phyloP scores from a whole-genome alignment of 2,329 filamentous ascomycete species.

The Cercospora sojina region DNA sequence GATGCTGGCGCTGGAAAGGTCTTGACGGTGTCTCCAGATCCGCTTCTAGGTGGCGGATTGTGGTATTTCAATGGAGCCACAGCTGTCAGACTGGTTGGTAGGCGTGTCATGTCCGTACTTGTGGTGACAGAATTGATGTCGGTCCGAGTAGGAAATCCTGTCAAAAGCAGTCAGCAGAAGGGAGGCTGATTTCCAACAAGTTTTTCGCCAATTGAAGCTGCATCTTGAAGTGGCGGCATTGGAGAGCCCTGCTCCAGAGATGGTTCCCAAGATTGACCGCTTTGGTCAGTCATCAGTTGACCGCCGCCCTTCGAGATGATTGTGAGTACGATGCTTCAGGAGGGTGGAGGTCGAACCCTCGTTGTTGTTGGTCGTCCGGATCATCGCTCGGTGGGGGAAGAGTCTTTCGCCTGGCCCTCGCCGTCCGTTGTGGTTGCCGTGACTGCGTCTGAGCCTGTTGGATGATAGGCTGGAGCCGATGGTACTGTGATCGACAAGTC shows the following conservation, averaged over 20 bases:
- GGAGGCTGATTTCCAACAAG: background rate
- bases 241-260: background rate
- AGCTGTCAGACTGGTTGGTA: background rate
- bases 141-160: background rate
- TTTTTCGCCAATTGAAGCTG: background rate
- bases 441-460: too few relatives aligned
- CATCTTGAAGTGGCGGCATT: background rate
- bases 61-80: too few relatives aligned
- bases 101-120: background rate
- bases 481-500: too few relatives aligned
- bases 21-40: background rate
- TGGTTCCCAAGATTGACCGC: too few relatives aligned
- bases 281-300: too few relatives aligned
- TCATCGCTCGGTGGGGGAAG: too few relatives aligned
- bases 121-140: background rate
- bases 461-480: fast-evolving
- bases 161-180: background rate
- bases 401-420: too few relatives aligned
- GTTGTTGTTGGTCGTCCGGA: too few relatives aligned
- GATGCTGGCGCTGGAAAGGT: background rate
- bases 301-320: too few relatives aligned
- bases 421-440: too few relatives aligned
- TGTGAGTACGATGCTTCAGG: too few relatives aligned
- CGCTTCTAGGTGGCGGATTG: background rate
- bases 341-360: too few relatives aligned